phyloP scores from a whole-genome alignment of 106 monocot genomes.

The Xerophyta viscosa region DNA sequence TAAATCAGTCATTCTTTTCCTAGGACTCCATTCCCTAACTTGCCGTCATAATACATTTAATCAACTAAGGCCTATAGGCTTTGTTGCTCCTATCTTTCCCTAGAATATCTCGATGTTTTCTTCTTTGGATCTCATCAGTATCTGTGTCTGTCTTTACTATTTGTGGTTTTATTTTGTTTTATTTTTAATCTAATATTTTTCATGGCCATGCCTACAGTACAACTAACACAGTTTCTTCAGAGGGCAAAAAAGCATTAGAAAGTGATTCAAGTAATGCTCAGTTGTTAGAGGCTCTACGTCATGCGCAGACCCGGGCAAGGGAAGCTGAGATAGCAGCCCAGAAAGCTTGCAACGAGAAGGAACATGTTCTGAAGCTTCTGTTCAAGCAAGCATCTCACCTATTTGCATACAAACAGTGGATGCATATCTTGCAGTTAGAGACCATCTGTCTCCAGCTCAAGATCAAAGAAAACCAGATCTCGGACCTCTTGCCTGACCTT shows the following conservation, averaged over 20 bases:
- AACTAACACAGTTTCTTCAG: slow-evolving; percentile 5
- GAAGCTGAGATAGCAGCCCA: slow-evolving; percentile 80
- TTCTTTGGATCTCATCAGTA: too few species aligned
- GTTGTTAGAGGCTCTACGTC: slow-evolving; percentile 74
- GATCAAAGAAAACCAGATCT: slow-evolving; percentile 53
- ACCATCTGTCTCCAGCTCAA: slow-evolving; percentile 63
- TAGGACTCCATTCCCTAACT: too few species aligned
- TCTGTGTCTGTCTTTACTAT: too few species aligned
- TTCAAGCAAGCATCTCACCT: slow-evolving; percentile 84
- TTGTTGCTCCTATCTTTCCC: too few species aligned
- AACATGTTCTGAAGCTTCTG: slow-evolving; percentile 69
- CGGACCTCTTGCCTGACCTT: slow-evolving; percentile 36
- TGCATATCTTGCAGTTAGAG: slow-evolving; percentile 73
- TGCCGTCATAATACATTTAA: too few species aligned
- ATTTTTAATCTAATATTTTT: too few species aligned
- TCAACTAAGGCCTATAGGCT: too few species aligned
- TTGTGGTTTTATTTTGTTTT: too few species aligned
- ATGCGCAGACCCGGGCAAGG: slow-evolving; percentile 81
- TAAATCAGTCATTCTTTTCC: too few species aligned
- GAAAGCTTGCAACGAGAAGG: slow-evolving; percentile 70
- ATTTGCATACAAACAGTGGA: slow-evolving; percentile 88
- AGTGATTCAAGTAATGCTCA: slow-evolving; percentile 34
- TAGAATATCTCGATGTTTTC: too few species aligned
- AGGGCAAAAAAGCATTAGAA: slow-evolving; percentile 11
- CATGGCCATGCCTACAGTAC: not conserved